phyloP scores from a whole-genome alignment of 257 asterid species.

The Solanum tarijense region DNA sequence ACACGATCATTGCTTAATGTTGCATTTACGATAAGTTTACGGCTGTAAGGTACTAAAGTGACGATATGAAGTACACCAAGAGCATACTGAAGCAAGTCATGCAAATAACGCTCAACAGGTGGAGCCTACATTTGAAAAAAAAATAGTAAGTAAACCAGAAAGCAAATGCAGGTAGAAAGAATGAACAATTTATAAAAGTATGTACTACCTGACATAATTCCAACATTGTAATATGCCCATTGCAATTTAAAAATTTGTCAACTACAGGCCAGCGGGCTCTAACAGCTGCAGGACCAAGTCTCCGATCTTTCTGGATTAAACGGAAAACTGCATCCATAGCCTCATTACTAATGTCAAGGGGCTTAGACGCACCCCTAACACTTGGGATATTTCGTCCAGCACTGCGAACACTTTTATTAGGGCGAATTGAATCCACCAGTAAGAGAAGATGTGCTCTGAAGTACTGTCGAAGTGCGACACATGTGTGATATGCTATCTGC shows the following conservation, averaged over 20 bases:
- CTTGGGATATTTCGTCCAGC: slow-evolving; percentile 64
- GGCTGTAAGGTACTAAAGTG: slow-evolving; percentile 79
- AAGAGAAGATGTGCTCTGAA: slow-evolving; percentile 86
- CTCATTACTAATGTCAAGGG: slow-evolving; percentile 89
- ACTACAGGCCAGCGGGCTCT: slow-evolving; percentile 87
- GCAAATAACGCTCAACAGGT: slow-evolving; percentile 95
- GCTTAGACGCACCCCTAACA: slow-evolving; percentile 74
- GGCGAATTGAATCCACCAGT: slow-evolving; percentile 82
- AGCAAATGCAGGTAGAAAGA: background rate
- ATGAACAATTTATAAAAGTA: background rate
- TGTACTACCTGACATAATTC: slow-evolving; percentile 86
- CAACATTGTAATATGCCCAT: slow-evolving; percentile 90
- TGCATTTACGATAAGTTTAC: slow-evolving; percentile 72
- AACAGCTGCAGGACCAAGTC: slow-evolving; percentile 79
- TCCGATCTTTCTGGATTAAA: slow-evolving; percentile 85
- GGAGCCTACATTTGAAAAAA: slow-evolving; percentile 59
- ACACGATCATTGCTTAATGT: slow-evolving; percentile 89
- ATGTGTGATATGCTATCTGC: slow-evolving; percentile 93
- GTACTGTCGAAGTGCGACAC: slow-evolving; percentile 82
- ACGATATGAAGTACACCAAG: slow-evolving; percentile 84
- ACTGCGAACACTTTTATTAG: slow-evolving; percentile 66
- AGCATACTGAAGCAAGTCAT: slow-evolving; percentile 88
- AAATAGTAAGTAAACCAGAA: background rate
- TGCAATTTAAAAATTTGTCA: slow-evolving; percentile 63
- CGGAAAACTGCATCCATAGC: slow-evolving; percentile 87